Evolutionary conservation across 345 rosid genomes (phyloP).

Genomic region (Angophora floribunda): DNA sequence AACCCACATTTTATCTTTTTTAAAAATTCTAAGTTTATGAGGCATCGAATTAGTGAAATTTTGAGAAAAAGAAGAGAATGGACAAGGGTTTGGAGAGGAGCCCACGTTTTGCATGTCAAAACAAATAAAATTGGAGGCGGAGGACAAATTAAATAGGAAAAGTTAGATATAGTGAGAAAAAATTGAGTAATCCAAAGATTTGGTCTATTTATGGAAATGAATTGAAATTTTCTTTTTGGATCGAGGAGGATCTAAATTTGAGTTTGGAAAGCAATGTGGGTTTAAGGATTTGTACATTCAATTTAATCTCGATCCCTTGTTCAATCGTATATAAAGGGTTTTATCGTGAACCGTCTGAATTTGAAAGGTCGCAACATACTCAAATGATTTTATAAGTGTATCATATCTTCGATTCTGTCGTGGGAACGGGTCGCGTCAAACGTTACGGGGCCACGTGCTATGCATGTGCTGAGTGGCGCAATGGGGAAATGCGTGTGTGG

Average conservation of each 20-base stretch:
- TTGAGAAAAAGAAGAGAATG: neutral
- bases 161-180: neutral
- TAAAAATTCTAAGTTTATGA: neutral
- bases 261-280: neutral
- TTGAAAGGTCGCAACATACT: neutral
- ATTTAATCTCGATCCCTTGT: no score
- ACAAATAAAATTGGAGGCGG: accelerated
- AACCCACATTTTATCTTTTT: neutral
- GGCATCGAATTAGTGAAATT: neutral
- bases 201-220: neutral
- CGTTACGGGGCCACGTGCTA: neutral
- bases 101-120: neutral
- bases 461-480: neutral
- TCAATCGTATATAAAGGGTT: no score
- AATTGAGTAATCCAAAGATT: neutral
- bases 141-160: neutral
- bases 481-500: neutral
- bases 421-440: no score
- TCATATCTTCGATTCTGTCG: neutral
- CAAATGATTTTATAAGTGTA: neutral
- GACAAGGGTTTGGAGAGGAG: neutral
- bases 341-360: neutral
- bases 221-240: neutral
- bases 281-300: neutral
- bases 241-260: neutral